phyloP scores from a whole-genome alignment of 495 filamentous ascomycete genomes.

The Penicillium verhagenii region DNA sequence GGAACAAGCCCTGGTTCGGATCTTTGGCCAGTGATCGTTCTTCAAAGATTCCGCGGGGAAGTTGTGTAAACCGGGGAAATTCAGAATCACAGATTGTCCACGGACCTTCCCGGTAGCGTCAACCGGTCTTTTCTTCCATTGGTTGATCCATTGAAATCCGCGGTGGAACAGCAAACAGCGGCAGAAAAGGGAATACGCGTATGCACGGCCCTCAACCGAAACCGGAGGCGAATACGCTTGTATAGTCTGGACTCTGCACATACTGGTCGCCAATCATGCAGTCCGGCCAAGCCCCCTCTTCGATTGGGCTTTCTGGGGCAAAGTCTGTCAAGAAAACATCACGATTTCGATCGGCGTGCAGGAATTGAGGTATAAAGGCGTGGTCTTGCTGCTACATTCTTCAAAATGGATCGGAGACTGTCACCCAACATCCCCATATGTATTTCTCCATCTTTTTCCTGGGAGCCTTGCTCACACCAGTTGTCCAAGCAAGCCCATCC shows the following conservation, averaged over 20 bases:
- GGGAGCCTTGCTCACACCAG: neutral
- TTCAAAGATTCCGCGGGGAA: neutral
- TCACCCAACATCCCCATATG: neutral
- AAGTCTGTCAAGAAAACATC: neutral
- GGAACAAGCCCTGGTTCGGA: no score
- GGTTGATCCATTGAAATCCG: no score
- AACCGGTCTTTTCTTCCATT: no score
- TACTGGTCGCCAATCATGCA: neutral
- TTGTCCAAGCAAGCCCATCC: neutral
- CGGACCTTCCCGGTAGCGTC: no score
- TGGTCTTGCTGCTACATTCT: neutral
- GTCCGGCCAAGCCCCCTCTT: neutral
- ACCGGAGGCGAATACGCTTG: neutral
- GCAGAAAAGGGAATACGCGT: no score
- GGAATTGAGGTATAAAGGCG: neutral
- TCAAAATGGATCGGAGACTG: neutral
- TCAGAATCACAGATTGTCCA: no score
- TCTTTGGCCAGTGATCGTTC: neutral
- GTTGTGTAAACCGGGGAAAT: neutral
- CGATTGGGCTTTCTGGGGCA: neutral
- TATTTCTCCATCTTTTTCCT: neutral
- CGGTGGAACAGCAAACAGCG: no score
- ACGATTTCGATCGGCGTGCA: neutral
- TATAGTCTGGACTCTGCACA: neutral
- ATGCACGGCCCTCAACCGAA: neutral